These are phyloP conservation scores for Homolaphlyctis polyrhiza DNA, from an alignment of 371 early-diverging fungal genomes.

Conservation along the genomic window DNA sequence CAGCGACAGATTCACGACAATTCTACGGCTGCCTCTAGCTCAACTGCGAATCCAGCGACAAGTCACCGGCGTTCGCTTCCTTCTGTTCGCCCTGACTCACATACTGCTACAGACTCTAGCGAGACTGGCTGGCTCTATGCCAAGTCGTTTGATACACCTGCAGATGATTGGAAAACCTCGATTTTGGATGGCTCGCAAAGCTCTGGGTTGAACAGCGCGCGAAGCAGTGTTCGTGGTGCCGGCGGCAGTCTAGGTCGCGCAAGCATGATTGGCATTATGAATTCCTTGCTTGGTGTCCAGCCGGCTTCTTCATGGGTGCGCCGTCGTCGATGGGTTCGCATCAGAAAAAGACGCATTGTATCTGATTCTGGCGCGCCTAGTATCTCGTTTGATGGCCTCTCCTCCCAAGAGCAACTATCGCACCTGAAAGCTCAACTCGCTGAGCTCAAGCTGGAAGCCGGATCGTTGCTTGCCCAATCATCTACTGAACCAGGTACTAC, in stretches of 20 bases:
- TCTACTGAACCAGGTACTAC: not conserved
- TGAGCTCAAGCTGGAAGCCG: slow-evolving; percentile 27
- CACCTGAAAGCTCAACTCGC: not conserved
- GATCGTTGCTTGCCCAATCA: not conserved
- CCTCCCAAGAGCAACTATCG: not conserved
- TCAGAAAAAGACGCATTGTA: slow-evolving; percentile 66
- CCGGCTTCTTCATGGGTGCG: slow-evolving; percentile 60
- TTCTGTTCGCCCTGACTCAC: not conserved
- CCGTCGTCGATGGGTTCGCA: slow-evolving; percentile 71
- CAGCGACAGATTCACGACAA: slow-evolving; percentile 51
- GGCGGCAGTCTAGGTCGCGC: not conserved
- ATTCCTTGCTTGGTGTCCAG: slow-evolving; percentile 3
- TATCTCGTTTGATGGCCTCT: no score
- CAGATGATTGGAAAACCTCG: slow-evolving; percentile 48
- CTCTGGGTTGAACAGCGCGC: not conserved
- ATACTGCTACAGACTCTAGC: slow-evolving; percentile 64
- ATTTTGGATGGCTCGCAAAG: slow-evolving; percentile 17
- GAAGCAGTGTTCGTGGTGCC: not conserved
- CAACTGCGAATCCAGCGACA: no score
- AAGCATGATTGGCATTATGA: not conserved
- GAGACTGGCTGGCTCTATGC: slow-evolving; percentile 71
- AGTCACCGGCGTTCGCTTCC: no score
- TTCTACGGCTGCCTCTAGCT: not conserved
- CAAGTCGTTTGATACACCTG: slow-evolving; percentile 22
- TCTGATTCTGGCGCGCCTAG: not conserved